Conservation (phyloP, 306 rosid species). For the Carpinus fangiana region DNA sequence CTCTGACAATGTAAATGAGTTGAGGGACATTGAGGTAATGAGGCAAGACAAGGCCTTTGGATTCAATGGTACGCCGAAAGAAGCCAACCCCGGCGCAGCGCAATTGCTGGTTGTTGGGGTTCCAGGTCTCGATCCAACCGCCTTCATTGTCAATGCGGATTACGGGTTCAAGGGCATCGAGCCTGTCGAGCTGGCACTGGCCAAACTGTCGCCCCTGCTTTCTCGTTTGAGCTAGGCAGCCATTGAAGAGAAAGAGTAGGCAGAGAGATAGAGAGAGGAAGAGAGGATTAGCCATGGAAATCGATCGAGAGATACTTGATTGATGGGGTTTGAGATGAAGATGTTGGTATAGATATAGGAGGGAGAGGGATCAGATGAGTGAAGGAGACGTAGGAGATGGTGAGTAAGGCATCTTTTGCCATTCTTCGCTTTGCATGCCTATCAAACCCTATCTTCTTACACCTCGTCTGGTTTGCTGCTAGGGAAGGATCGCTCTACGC, state of each 20-base stretch:
- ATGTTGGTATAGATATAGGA: neutral
- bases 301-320: neutral
- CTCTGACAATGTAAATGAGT: conserved; percentile 37
- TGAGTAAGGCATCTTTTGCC: conserved; percentile 34
- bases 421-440: conserved; percentile 53
- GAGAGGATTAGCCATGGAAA: neutral
- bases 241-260: conserved; percentile 2
- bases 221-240: neutral
- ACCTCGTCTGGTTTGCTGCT: conserved; percentile 31
- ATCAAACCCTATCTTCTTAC: conserved; percentile 24
- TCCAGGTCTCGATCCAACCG: conserved; percentile 46
- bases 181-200: conserved; percentile 35
- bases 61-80: conserved; percentile 32
- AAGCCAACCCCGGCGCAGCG: conserved; percentile 43
- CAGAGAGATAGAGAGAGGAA: neutral
- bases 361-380: neutral
- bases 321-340: neutral
- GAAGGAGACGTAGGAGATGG: conserved; percentile 31
- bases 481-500: conserved; percentile 30
- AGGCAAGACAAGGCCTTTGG: conserved; percentile 52
- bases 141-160: conserved; percentile 35
- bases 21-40: conserved; percentile 40
- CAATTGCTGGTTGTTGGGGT: conserved; percentile 39
- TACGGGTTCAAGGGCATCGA: conserved; percentile 28
- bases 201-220: neutral